Conservation (phyloP, 2,329 filamentous ascomycete species). For the Zymoseptoria passerinii region DNA sequence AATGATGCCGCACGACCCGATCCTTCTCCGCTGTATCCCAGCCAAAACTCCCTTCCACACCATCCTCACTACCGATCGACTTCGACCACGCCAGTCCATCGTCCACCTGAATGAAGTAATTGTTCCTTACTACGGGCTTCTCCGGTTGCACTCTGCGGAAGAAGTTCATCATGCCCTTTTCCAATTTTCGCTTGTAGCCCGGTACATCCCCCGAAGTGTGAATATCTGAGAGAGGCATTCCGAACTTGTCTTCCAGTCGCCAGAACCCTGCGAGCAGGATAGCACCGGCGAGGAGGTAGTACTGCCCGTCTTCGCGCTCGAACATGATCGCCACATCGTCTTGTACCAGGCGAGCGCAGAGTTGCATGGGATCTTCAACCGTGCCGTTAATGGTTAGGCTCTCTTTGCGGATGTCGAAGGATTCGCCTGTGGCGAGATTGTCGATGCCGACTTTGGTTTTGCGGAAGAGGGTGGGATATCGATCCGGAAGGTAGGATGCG, state of each 20-base stretch:
- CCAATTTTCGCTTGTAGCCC: constrained; percentile 60
- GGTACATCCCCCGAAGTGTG: constrained; percentile 72
- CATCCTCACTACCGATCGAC: constrained; percentile 67
- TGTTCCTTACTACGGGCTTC: constrained; percentile 60
- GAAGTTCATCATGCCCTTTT: constrained; percentile 74
- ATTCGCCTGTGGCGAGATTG: constrained; percentile 64
- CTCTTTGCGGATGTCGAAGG: constrained; percentile 57
- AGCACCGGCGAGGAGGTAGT: constrained; percentile 69
- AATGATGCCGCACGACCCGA: constrained; percentile 62
- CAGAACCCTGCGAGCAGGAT: constrained; percentile 76
- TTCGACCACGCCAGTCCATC: constrained; percentile 66
- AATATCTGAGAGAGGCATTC: constrained; percentile 70
- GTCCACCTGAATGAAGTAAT: constrained; percentile 85
- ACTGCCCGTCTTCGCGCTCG: constrained; percentile 65
- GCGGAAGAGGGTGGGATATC: constrained; percentile 65
- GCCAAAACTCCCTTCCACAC: constrained; percentile 43
- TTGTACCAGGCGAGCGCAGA: constrained; percentile 63
- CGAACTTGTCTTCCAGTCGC: constrained; percentile 71
- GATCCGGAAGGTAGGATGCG: constrained; percentile 58
- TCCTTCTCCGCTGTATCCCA: constrained; percentile 74
- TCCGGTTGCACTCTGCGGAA: constrained; percentile 64
- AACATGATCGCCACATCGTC: constrained; percentile 82
- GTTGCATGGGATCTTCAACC: constrained; percentile 69
- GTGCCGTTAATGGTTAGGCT: constrained; percentile 42
- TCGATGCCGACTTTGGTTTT: constrained; percentile 57